These are phyloP conservation scores for Zymoseptoria ardabiliae DNA, from an alignment of 2,329 filamentous ascomycete genomes.

Conservation along the genomic window DNA sequence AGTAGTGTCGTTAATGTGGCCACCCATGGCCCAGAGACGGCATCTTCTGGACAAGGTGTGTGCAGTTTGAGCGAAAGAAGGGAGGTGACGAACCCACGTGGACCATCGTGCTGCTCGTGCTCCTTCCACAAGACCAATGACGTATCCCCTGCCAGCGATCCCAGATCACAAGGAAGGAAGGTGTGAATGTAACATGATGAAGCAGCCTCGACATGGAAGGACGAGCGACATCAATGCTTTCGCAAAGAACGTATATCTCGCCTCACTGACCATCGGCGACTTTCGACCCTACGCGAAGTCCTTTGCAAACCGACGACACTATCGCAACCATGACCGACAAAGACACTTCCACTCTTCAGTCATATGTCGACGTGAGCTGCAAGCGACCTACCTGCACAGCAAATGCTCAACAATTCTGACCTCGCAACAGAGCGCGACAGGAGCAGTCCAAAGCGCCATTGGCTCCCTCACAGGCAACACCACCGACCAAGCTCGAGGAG, in stretches of 20 bases:
- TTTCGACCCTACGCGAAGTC: neutral
- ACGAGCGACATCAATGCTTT: neutral
- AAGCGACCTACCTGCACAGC: neutral
- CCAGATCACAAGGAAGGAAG: neutral
- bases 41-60: too few relatives aligned
- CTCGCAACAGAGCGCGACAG: constrained; percentile 52
- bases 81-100: neutral
- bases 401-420: constrained; percentile 11
- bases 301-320: neutral
- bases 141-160: neutral
- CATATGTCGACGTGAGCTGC: constrained; percentile 48
- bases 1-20: neutral
- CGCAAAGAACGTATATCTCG: neutral
- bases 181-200: neutral
- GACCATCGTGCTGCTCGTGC: too few relatives aligned
- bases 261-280: neutral
- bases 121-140: neutral
- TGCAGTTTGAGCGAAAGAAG: too few relatives aligned
- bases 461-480: constrained; percentile 67
- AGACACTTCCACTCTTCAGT: constrained; percentile 69
- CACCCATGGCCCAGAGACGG: too few relatives aligned
- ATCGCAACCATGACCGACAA: constrained; percentile 35
- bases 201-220: neutral
- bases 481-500: constrained; percentile 50
- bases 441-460: constrained; percentile 63